Base-by-base conservation (phyloP, 2,329 filamentous ascomycete genomes). In the Trichoderma sp. region DNA sequence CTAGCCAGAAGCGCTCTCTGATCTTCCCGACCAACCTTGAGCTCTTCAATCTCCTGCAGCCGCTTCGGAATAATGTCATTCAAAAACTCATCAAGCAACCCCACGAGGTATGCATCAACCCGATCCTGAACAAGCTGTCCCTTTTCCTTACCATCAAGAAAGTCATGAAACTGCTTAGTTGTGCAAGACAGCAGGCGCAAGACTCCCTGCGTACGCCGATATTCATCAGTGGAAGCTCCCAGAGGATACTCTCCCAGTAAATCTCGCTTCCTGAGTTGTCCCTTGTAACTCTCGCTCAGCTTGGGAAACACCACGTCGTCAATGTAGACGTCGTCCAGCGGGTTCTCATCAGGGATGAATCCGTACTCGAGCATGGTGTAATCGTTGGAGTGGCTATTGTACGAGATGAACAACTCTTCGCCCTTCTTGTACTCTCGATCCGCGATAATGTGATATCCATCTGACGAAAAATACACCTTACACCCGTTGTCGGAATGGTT, bases 351-450 rank as follows among this genome's bases (percentile, higher is more conserved):
- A 17, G 77, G 72, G 12, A 83, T 74, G 71, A 87, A 87, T 5
- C 84, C 84, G 71, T 87, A 94, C 77, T 93, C 91, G 0, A 87
- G 84, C 1, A 93, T 83, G 19, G 93, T 78, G 71, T 91, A 90
- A 74, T 93, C 91, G 70, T 92, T 92, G 32, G 84, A 84, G 75
- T 93, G 91, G 1, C 83, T 76, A 3, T 91, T 91, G 72, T 94
- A 94, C 32, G 85, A 87, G 29, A 91, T 87, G 69, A 84, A 86
- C 1, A 94, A 79, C 78, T 93, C 91, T 22, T 90, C 86, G 9
- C 87, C 88, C 2, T 76, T 72, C 1, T 61, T 50, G 29, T 68
- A 67, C 10, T n/a, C 29, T 10, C 56, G n/a, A 22, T 61, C 67
- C 9, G 57, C 29, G 9, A 64, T 25, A 10, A 68, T 39, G 15